phyloP scores from a whole-genome alignment of 2,329 filamentous ascomycete genomes.

The Periconia sp. region DNA sequence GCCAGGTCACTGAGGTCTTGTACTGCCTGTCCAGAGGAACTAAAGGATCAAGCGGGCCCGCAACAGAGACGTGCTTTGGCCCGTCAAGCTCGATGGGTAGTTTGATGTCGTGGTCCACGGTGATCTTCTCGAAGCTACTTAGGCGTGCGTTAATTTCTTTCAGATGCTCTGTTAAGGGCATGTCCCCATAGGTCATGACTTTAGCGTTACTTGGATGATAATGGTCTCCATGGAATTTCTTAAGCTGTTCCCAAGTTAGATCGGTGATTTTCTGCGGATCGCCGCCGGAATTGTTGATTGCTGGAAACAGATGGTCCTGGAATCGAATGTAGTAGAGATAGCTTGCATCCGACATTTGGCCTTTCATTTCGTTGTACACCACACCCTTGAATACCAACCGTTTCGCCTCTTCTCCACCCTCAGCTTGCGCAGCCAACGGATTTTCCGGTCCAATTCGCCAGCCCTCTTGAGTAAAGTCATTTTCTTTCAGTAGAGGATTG shows the following conservation, averaged over 20 bases:
- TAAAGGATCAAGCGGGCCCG: slow-evolving; percentile 85
- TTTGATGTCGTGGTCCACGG: slow-evolving; percentile 75
- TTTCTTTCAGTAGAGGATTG: slow-evolving; percentile 84
- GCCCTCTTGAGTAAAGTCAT: slow-evolving; percentile 94
- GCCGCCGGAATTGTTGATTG: slow-evolving; percentile 94
- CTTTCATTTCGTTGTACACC: slow-evolving; percentile 99
- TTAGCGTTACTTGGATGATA: slow-evolving; percentile 99
- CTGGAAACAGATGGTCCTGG: slow-evolving; percentile 91
- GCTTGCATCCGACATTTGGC: slow-evolving; percentile 95
- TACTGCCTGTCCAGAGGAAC: slow-evolving; percentile 85
- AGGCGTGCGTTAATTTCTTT: slow-evolving; percentile 78
- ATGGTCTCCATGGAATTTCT: slow-evolving; percentile 86
- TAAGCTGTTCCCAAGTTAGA: slow-evolving; percentile 87
- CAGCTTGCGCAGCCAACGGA: slow-evolving; percentile 58
- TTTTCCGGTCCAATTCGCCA: slow-evolving; percentile 97
- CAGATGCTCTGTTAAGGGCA: slow-evolving; percentile 83
- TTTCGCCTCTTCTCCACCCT: slow-evolving; percentile 61
- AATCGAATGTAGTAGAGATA: slow-evolving; percentile 97
- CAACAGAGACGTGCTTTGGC: slow-evolving; percentile 71
- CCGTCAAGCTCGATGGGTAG: slow-evolving; percentile 74
- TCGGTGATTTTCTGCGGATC: slow-evolving; percentile 97
- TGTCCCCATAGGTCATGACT: slow-evolving; percentile 92
- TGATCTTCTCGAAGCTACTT: slow-evolving; percentile 72
- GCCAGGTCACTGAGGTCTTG: slow-evolving; percentile 94
- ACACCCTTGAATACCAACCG: slow-evolving; percentile 94